Evolutionary conservation across 2,329 filamentous ascomycete species (phyloP), one percentile per base, ranked within the genome.

Genomic region (Ophiognomonia clavigignenti-juglandacearum): DNA sequence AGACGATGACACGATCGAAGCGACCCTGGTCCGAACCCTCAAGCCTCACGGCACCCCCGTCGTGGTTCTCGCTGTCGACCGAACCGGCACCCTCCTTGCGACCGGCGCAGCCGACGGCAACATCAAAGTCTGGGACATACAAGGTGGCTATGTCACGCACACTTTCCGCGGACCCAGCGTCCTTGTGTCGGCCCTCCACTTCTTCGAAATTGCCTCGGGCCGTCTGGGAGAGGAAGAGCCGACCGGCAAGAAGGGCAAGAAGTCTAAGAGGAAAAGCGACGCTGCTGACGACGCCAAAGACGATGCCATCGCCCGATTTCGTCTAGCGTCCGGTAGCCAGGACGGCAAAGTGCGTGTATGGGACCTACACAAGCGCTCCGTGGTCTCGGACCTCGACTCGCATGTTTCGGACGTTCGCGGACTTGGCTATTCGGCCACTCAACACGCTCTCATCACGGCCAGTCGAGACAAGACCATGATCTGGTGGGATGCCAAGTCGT

Each of bases 121-220:
- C 1, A 88, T 97, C 58, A 98, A 98, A 66, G 85, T 98, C 43
- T 98, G 92, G 92, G 93, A 98, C 67, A 89, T 98, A 50, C 75
- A 77, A 41, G 88, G 85, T 37, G 93, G 93, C 19, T 97, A 87
- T 65, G 83, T 90, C 26, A 98, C 95, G 23, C 93, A 98, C 66
- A 96, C 89, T 1, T 95, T 98, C 66, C 86, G 92, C 56, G 91
- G 91, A 1, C 92, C 95, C 47, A 90, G 90, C 50, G 91, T 93
- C 9, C 78, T 98, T 19, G 81, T 98, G 4, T 96, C 93, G 11
- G 89, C 93, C 0, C 73, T 98, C 16, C 85, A 85, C 57, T 97
- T 98, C 67, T 98, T 97, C 63, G 85, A 95, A 60, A 73, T 88
- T 14, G 74, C 83, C 20, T 62, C 70, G 10, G 59, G 61, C 36